Conservation (phyloP, 176 grass and related monocot species). For the Thinopyrum elongatum region DNA sequence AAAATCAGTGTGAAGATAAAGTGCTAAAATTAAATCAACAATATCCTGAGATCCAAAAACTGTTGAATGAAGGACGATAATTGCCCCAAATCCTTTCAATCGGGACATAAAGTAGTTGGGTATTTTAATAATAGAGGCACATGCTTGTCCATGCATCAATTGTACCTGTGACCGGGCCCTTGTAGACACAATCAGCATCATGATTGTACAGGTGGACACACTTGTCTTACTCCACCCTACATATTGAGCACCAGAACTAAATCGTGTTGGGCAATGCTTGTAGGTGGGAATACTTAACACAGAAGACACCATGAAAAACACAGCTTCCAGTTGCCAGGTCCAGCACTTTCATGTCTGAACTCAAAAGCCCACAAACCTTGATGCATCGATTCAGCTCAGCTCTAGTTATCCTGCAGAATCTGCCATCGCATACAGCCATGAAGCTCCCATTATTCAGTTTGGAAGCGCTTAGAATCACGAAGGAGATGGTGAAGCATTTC, state of each 20-base stretch:
- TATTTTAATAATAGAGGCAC: constrained; percentile 20
- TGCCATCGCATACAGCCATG: constrained; percentile 19
- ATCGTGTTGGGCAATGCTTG: background rate
- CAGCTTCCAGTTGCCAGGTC: constrained; percentile 3
- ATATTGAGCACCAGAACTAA: constrained; percentile 12
- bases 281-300: background rate
- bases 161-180: background rate
- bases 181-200: constrained; percentile 25
- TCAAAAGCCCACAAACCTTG: background rate
- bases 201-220: background rate
- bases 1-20: background rate
- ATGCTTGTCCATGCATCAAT: constrained; percentile 32
- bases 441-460: constrained; percentile 5
- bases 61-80: constrained; percentile 11
- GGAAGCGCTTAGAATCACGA: constrained; percentile 5
- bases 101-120: constrained; percentile 4
- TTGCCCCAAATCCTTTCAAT: constrained; percentile 8
- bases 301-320: background rate
- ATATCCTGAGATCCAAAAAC: constrained; percentile 10
- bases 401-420: constrained; percentile 7
- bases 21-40: background rate
- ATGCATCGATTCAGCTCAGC: constrained; percentile 20
- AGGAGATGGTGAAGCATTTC: constrained; percentile 16
- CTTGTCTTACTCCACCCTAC: constrained; percentile 25
- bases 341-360: background rate